A percentile compares a stretch with the other conserved stretches of the same genome.
phyloP scores from a whole-genome alignment of 1,284 basidiomycete species.

The Tausonia pullulans region DNA sequence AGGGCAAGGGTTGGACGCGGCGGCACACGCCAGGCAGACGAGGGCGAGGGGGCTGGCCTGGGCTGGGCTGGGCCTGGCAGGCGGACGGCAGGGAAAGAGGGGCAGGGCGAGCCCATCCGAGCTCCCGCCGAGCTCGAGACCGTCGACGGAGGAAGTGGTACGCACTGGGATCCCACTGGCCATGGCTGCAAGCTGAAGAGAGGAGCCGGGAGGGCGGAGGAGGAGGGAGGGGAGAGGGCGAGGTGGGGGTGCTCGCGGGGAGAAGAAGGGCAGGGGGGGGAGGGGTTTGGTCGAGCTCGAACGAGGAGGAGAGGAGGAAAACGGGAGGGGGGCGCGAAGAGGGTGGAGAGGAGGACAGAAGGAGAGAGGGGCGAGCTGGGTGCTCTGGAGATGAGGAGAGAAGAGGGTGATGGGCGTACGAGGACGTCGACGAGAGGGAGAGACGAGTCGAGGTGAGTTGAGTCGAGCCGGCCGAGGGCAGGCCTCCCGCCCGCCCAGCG shows the following conservation, averaged over 20 bases:
- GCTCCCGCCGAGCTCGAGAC: not conserved
- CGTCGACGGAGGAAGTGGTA: not conserved
- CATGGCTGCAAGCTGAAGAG: slow-evolving; percentile 14
- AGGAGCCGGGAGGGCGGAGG: not conserved
- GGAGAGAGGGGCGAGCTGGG: no score
- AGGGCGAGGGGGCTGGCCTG: not conserved
- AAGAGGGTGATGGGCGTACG: no score
- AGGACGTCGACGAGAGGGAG: no score
- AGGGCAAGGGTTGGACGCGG: not conserved
- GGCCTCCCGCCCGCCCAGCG: no score
- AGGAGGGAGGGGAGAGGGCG: not conserved
- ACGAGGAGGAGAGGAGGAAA: not conserved
- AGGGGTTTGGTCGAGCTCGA: no score
- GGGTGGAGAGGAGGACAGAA: not conserved
- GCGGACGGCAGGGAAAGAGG: not conserved
- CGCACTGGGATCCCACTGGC: slow-evolving; percentile 26
- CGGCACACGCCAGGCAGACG: not conserved
- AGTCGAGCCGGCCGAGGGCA: no score
- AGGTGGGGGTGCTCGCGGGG: not conserved
- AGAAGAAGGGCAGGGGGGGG: not conserved
- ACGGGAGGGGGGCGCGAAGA: not conserved
- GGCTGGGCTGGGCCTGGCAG: not conserved
- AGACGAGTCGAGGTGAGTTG: no score
- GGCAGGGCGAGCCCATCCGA: not conserved
- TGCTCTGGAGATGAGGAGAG: no score